Evolutionary conservation across 179 eudicot genomes (phyloP).

Genomic region (Camellia oleifera): DNA sequence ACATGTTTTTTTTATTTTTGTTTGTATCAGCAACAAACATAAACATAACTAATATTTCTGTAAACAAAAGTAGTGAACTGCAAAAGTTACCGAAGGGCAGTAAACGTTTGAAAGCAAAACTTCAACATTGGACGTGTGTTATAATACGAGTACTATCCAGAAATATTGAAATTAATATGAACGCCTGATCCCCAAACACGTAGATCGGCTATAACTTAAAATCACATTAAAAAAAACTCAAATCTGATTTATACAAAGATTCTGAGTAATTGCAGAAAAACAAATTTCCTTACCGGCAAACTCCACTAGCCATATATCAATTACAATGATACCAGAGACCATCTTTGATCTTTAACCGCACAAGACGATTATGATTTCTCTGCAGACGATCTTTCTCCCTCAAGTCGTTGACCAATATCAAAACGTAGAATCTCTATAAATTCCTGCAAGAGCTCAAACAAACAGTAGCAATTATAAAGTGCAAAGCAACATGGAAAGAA

Average conservation of each 20-base stretch:
- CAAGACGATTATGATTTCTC: slow-evolving; percentile 1
- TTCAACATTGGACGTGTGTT: neutral
- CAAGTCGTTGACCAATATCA: slow-evolving; percentile 46
- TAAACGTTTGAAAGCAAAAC: neutral
- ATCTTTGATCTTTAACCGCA: too few relatives aligned
- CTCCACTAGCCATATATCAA: neutral
- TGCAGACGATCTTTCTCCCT: slow-evolving; percentile 21
- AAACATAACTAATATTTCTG: too few relatives aligned
- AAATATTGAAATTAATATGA: neutral
- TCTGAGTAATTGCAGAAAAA: neutral
- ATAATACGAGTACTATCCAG: neutral
- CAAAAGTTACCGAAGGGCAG: too few relatives aligned
- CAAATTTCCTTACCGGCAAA: neutral
- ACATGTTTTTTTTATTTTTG: too few relatives aligned
- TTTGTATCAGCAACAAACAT: too few relatives aligned
- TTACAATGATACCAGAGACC: neutral
- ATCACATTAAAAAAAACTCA: neutral
- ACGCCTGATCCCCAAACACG: neutral
- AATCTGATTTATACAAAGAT: neutral
- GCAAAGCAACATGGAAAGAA: neutral
- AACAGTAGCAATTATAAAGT: neutral
- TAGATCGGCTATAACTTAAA: neutral
- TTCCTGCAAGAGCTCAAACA: slow-evolving; percentile 37
- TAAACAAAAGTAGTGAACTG: too few relatives aligned
- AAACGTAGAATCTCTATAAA: slow-evolving; percentile 46